Evolutionary conservation across 1,284 basidiomycete genomes (phyloP), one percentile per base, ranked within the genome.

Genomic region (Moesziomyces globuligerus): DNA sequence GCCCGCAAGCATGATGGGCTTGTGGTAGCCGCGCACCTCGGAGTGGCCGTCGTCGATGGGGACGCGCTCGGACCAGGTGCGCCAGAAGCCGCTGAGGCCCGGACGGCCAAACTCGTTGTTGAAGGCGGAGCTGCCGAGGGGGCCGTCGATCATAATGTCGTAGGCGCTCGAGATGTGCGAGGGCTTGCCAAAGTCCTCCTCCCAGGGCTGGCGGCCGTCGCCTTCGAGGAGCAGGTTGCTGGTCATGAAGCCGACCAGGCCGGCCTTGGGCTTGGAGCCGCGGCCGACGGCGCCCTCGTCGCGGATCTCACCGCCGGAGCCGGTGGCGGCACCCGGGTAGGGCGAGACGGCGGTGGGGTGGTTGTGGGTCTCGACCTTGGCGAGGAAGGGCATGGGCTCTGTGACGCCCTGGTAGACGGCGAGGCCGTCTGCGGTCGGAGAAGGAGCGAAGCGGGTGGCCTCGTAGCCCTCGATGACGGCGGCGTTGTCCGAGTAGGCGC

Each of bases 291-390:
- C 91, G 38, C 95, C 96, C 84, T 99, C 95, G 83, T 99, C 95
- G 56, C 95, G 89, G 75, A 98, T 98, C 84, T 99, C 95, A 28
- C 95, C 95, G 20, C 96, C 95, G 1, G 95, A 97, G 25, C 95
- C 95, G 3, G 95, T 98, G 1, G 95, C 94, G 0, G 96, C 95
- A 39, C 95, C 95, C 5, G 95, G 93, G 83, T 91, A 98, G 0
- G 96, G 96, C 4, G 95, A 98, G 13, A 98, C 94, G 5, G 95
- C 96, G 4, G 95, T 98, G 2, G 96, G 95, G 81, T 98, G 96
- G 83, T 99, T 99, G 84, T 99, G 95, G 8, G 96, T 99, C 84
- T 98, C 96, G 60, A 98, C 96, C 85, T 99, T 99, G 85, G 94
- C 89, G 37, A 98, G 87, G 67, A 98, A 91, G 10, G 90, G 92